These are phyloP conservation scores for Fabrea salina DNA, from an alignment of 169 alveolate genomes.

Conservation along the genomic window DNA sequence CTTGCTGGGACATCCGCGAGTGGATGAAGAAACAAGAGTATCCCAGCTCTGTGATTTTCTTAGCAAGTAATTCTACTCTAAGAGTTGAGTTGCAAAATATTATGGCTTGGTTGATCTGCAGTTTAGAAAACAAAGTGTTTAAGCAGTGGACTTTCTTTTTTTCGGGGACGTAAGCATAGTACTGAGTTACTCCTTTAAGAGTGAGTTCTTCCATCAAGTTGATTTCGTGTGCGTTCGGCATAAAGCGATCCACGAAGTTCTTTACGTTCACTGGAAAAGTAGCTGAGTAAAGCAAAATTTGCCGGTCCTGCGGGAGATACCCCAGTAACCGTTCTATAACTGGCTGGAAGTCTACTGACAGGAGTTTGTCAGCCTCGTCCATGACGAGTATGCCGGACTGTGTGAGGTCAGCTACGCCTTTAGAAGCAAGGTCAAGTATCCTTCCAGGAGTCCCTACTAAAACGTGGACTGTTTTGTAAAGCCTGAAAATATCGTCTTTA, in stretches of 20 bases:
- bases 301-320: slow-evolving; percentile 69
- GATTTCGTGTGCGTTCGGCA: slow-evolving; percentile 95
- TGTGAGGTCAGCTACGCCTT: slow-evolving; percentile 80
- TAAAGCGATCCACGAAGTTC: slow-evolving; percentile 92
- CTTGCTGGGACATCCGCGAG: no score
- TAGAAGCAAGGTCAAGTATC: slow-evolving; percentile 95
- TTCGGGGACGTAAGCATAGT: no score
- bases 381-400: slow-evolving; percentile 91
- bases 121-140: slow-evolving; percentile 93
- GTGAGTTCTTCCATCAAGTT: slow-evolving; percentile 98
- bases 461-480: slow-evolving; percentile 96
- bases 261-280: slow-evolving; percentile 98
- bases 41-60: slow-evolving; percentile 98
- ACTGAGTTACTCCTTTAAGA: slow-evolving; percentile 97
- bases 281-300: slow-evolving; percentile 96
- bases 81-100: slow-evolving; percentile 96
- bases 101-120: slow-evolving; percentile 98
- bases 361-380: slow-evolving; percentile 99
- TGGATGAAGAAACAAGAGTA: slow-evolving; percentile 98
- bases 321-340: slow-evolving; percentile 85
- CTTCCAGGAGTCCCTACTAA: slow-evolving; percentile 99
- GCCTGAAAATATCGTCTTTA: slow-evolving; percentile 93
- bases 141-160: no score
- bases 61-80: slow-evolving; percentile 98
- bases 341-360: slow-evolving; percentile 96